Conservation (phyloP, 2,329 filamentous ascomycete species). For the Chrysosphaeria jannelii region DNA sequence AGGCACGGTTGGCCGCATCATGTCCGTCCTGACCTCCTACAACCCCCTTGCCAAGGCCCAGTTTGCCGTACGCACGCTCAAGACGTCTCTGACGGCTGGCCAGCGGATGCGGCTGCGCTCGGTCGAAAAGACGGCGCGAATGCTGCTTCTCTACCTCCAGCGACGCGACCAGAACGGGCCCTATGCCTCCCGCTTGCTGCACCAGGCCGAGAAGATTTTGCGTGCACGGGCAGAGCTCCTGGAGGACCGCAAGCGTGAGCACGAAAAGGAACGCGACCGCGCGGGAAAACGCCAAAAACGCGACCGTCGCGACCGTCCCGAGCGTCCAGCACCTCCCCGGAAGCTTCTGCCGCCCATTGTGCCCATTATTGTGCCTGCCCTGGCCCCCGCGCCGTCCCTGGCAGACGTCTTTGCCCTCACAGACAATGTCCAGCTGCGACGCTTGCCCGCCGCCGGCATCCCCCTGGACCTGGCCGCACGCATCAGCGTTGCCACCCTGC, state of each 20-base stretch:
- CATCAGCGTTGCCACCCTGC: constrained; percentile 54
- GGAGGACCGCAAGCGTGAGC: constrained; percentile 52
- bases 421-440: constrained; percentile 37
- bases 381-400: constrained; percentile 46
- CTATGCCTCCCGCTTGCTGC: constrained; percentile 48
- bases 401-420: constrained; percentile 73
- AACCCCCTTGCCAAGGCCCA: too few relatives aligned
- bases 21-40: too few relatives aligned
- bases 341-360: too few relatives aligned
- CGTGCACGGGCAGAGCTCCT: constrained; percentile 50
- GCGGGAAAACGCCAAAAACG: constrained; percentile 28
- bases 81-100: too few relatives aligned
- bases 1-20: constrained; percentile 56
- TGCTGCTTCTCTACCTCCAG: constrained; percentile 44
- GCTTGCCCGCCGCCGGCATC: constrained; percentile 59
- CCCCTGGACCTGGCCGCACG: constrained; percentile 46
- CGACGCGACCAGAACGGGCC: constrained; percentile 58
- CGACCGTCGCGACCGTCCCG: not conserved
- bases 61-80: too few relatives aligned
- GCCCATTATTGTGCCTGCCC: too few relatives aligned
- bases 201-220: constrained; percentile 58
- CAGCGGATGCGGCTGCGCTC: too few relatives aligned
- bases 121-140: constrained; percentile 77
- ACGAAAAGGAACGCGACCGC: too few relatives aligned
- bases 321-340: too few relatives aligned